A percentile compares a stretch with the other conserved stretches of the same genome.
phyloP scores from a whole-genome alignment of 257 asterid species.

The Penstemon davidsonii region DNA sequence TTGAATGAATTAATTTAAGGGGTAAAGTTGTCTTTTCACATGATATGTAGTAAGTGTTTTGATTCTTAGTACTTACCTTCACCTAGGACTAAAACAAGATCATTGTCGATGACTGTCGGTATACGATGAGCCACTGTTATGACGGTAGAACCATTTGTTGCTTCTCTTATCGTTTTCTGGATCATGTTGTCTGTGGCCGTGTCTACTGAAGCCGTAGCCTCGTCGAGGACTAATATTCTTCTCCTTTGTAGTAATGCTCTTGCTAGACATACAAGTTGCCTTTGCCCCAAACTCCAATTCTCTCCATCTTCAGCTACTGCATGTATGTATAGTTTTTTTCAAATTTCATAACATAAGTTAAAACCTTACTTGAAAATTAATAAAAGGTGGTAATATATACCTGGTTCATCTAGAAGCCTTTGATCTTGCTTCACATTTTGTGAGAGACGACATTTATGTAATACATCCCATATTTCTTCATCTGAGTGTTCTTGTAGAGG shows the following conservation, averaged over 20 bases:
- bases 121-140: conserved; percentile 86
- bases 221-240: conserved; percentile 68
- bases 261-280: conserved; percentile 80
- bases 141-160: conserved; percentile 68
- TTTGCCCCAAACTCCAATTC: conserved; percentile 83
- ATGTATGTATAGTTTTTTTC: not conserved
- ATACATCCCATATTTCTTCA: too few species aligned
- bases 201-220: conserved; percentile 85
- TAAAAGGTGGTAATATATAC: too few species aligned
- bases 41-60: not conserved
- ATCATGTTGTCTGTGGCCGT: conserved; percentile 66
- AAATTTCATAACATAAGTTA: too few species aligned
- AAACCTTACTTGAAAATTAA: too few species aligned
- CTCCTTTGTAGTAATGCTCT: conserved; percentile 64
- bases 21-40: not conserved
- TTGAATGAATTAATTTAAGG: not conserved
- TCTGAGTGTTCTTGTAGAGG: too few species aligned
- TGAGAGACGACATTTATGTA: too few species aligned
- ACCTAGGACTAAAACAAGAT: conserved; percentile 72
- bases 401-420: too few species aligned
- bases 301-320: conserved; percentile 91
- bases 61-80: conserved; percentile 47
- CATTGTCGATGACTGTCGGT: conserved; percentile 83
- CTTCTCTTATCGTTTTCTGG: conserved; percentile 73
- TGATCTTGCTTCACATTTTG: too few species aligned